Conservation (phyloP, 352 stramenopile genomes). For the Globisporangium alternatum region DNA sequence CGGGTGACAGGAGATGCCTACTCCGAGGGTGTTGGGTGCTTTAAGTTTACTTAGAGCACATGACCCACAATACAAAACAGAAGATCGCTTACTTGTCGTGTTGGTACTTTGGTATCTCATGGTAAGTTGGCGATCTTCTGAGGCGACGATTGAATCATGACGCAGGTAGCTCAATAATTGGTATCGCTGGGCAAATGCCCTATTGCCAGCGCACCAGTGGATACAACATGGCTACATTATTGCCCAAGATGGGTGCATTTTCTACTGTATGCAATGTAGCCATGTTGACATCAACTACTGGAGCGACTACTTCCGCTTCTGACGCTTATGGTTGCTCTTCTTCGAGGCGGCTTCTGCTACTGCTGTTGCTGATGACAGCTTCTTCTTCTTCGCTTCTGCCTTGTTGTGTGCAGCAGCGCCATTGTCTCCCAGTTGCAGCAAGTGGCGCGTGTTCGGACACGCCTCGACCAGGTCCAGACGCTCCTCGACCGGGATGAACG, state of each 20-base stretch:
- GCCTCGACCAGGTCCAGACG: slow-evolving; percentile 64
- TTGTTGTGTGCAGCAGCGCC: slow-evolving; percentile 2
- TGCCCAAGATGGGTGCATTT: neutral
- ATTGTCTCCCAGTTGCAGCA: slow-evolving; percentile 24
- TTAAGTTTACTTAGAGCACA: too few species aligned
- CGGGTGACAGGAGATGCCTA: too few species aligned
- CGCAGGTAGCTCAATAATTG: neutral
- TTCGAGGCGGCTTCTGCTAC: neutral
- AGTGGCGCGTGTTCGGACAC: slow-evolving; percentile 63
- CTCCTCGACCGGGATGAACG: slow-evolving; percentile 72
- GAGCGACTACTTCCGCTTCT: neutral
- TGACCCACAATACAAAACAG: too few species aligned
- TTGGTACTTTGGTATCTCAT: too few species aligned
- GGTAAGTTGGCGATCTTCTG: too few species aligned
- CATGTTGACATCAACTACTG: neutral
- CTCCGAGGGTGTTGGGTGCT: too few species aligned
- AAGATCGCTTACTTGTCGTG: too few species aligned
- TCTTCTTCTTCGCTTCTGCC: neutral
- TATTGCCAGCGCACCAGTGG: neutral
- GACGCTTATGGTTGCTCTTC: neutral
- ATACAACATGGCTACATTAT: neutral
- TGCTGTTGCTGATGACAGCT: neutral
- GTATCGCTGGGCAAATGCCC: neutral
- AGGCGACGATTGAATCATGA: slow-evolving; percentile 17
- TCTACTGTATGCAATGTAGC: neutral